Percentiles rank a stretch among this genome's conserved stretches.
Conservation (phyloP, 2,329 filamentous ascomycete species). For the Exophiala phaeomuriformis region DNA sequence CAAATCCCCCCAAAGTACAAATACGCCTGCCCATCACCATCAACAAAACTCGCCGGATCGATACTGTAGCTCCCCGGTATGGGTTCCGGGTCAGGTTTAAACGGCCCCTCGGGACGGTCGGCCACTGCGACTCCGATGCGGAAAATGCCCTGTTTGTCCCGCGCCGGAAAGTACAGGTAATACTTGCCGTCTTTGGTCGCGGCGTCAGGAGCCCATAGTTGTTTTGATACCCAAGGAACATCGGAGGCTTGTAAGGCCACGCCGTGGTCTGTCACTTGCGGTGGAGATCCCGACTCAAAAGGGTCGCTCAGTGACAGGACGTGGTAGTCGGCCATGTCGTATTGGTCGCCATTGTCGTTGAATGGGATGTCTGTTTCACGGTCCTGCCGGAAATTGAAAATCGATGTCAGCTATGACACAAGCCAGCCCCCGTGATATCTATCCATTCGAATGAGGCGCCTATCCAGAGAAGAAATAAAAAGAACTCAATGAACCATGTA, state of each 20-base stretch:
- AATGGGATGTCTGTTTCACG: constrained; percentile 64
- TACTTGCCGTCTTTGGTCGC: constrained; percentile 54
- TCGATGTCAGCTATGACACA: too few species aligned
- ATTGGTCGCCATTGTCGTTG: constrained; percentile 81
- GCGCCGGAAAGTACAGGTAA: constrained; percentile 70
- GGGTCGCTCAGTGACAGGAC: constrained; percentile 53
- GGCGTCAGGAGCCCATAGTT: constrained; percentile 75
- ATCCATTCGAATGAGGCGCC: too few species aligned
- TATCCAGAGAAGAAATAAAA: too few species aligned
- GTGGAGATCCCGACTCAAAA: constrained; percentile 45
- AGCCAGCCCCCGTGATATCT: too few species aligned
- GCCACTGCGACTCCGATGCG: constrained; percentile 64
- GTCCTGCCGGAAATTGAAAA: constrained; percentile 44
- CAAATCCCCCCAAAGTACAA: constrained; percentile 73
- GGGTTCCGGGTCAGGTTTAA: constrained; percentile 55
- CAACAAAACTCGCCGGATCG: constrained; percentile 68
- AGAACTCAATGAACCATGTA: too few species aligned
- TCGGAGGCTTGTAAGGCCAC: constrained; percentile 58
- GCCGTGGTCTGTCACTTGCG: constrained; percentile 61
- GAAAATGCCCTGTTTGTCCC: constrained; percentile 63
- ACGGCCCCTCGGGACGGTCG: constrained; percentile 61
- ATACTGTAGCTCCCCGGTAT: constrained; percentile 68
- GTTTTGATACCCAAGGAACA: constrained; percentile 69
- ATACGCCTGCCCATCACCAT: constrained; percentile 58
- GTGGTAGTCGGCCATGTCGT: constrained; percentile 79